Conservation (phyloP, 768 basidiomycete species). For the Tulasnella sp. region DNA sequence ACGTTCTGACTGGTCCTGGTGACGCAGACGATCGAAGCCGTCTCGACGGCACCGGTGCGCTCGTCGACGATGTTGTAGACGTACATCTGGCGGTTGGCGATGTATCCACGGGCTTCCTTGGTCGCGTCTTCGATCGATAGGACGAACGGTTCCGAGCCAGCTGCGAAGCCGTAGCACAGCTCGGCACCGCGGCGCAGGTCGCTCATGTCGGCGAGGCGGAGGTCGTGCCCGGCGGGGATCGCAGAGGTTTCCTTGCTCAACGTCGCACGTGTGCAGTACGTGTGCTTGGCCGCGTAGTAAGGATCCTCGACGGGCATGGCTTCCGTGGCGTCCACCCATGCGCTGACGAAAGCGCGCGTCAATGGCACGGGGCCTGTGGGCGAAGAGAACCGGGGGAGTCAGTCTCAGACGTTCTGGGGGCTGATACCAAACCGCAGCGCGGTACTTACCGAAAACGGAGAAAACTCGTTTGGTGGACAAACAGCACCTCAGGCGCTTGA, state of each 20-base stretch:
- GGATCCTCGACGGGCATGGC: slow-evolving; percentile 47
- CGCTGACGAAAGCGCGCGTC: slow-evolving; percentile 50
- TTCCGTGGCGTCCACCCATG: slow-evolving; percentile 56
- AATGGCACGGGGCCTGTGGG: slow-evolving; percentile 49
- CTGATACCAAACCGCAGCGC: background rate
- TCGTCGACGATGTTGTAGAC: slow-evolving; percentile 53
- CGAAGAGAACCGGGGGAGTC: too few species aligned
- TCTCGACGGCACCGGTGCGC: slow-evolving; percentile 36
- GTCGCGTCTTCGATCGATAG: slow-evolving; percentile 51
- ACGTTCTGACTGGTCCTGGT: slow-evolving; percentile 60
- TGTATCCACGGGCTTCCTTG: slow-evolving; percentile 57
- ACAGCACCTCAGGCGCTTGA: slow-evolving; percentile 45
- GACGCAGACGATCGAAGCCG: slow-evolving; percentile 71
- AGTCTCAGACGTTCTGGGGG: background rate
- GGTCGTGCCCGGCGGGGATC: slow-evolving; percentile 46
- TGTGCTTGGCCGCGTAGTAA: slow-evolving; percentile 66
- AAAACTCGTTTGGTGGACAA: slow-evolving; percentile 49
- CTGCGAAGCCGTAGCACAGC: slow-evolving; percentile 61
- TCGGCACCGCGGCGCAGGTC: slow-evolving; percentile 52
- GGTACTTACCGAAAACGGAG: slow-evolving; percentile 57
- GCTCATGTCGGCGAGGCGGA: slow-evolving; percentile 50
- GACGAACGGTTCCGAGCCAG: slow-evolving; percentile 58
- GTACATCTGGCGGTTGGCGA: slow-evolving; percentile 58
- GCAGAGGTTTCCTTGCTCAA: slow-evolving; percentile 39
- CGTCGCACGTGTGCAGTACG: slow-evolving; percentile 56